Evolutionary conservation across 1,284 basidiomycete genomes (phyloP), one percentile per base, ranked within the genome.

Genomic region (Paramarasmius palmivorus): DNA sequence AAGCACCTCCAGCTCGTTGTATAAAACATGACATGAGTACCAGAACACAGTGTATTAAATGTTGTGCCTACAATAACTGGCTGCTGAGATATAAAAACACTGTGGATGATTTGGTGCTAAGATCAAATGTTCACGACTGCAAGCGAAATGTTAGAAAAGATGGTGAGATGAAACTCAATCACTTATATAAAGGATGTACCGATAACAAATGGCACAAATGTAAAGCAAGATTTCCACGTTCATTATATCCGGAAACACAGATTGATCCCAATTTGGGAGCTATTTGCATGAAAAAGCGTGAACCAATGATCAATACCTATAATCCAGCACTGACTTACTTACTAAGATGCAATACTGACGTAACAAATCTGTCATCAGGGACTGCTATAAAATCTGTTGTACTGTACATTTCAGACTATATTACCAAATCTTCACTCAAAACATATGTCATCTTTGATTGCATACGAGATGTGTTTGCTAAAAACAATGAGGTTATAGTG

Each of bases 371-470:
- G 10, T 36, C 63, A 6, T 72, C 70, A 26, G 70, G 72, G 1
- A 73, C 69, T n/a, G 65, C 68, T 4, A 63, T 74, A 4, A 73
- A 71, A 53, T 63, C 69, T 25, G 65, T 73, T 2, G 54, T 75
- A 5, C 57, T 61, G 7, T 76, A 74, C 65, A 62, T 74, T 1
- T 65, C 71, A 4, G 70, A 76, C 52, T 76, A 75, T 61, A 65
- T 76, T 20, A 73, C 71, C 0, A 76, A 76, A 50, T 40, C 58
- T 7, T 29, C 54, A 1, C 48, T 74, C n/a, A 73, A 72, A 42
- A 74, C 71, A 2, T 62, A 69, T 56, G 57, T 55, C 1, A 62
- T 71, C 17, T 73, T 74, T 65, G 63, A 70, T 19, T 54, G 63
- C 15, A 62, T 73, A 8, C 41, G 49, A 38, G 48, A 49, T 15